These are phyloP conservation scores for Fonsecaea nubica DNA, from an alignment of 2,329 filamentous ascomycete genomes.

Conservation along the genomic window DNA sequence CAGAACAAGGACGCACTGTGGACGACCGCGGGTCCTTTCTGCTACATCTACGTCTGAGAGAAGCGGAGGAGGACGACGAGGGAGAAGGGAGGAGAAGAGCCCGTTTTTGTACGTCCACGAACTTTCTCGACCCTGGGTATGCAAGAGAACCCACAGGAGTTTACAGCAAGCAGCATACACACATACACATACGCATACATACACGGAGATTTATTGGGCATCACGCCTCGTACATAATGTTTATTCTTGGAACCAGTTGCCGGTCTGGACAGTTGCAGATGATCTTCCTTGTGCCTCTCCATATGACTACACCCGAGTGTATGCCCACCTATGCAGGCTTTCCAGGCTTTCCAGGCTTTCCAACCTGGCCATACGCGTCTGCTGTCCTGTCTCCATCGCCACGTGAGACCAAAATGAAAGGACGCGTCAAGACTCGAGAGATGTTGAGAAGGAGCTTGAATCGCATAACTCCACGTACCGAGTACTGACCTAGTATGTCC, in stretches of 20 bases:
- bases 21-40: slow-evolving; percentile 37
- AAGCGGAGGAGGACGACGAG: too few relatives aligned
- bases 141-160: slow-evolving; percentile 2
- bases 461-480: too few relatives aligned
- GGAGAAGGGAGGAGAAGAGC: not conserved
- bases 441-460: too few relatives aligned
- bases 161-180: not conserved
- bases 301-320: too few relatives aligned
- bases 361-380: too few relatives aligned
- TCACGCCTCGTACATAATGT: slow-evolving; percentile 9
- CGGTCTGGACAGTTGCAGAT: not conserved
- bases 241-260: not conserved
- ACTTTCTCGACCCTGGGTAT: not conserved
- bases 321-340: too few relatives aligned
- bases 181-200: not conserved
- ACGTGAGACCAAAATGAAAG: too few relatives aligned
- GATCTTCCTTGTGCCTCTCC: not conserved
- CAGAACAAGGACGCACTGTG: slow-evolving; percentile 32
- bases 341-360: too few relatives aligned
- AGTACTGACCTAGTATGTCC: too few relatives aligned
- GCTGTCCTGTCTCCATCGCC: too few relatives aligned
- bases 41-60: slow-evolving; percentile 37
- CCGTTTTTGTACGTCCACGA: not conserved
- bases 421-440: too few relatives aligned
- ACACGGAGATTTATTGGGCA: not conserved